Base-by-base conservation (phyloP, 2,329 filamentous ascomycete genomes). In the Aspergillus neotritici region DNA sequence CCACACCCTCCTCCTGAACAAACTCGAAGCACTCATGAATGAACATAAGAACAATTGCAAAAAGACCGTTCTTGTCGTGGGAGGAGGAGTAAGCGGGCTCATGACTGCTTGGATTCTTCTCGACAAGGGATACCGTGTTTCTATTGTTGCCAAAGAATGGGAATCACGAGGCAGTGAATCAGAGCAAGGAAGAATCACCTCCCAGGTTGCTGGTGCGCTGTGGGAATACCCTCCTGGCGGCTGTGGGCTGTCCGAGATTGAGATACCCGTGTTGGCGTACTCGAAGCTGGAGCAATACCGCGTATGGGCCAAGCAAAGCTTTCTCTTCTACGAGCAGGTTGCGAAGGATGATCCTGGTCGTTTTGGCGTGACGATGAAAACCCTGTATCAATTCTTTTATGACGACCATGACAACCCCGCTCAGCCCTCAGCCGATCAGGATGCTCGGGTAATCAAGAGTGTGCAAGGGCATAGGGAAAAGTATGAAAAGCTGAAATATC, bases 321-420 rank as follows among this genome's bases (percentile, higher is more conserved):
- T 39, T 31, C 28, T 31, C 14, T 31, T 39, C 29, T 39, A 39
- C 11, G n/a, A 9, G 14, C 4, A 5, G n/a, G 32, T 32, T 28
- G 37, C 37, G 4, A n/a, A 15, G 10, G 14, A 28, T 12, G 29
- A 4, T 12, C 9, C 10, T 14, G 29, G 29, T 16, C 37, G 11
- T 14, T 39, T 39, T 31, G 37, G 37, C 14, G 28, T 13, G 13
- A 39, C 31, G 37, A 39, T 39, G 28, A 39, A 39, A 30, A 39
- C 25, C 4, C 14, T 39, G 28, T 30, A 31, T 17, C 37, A 39
- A 28, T 39, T 39, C 29, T 39, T 39, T 39, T n/a, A n/a, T n/a
- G n/a, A n/a, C n/a, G n/a, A n/a, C n/a, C n/a, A n/a, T n/a, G n/a
- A n/a, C n/a, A n/a, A n/a, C n/a, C n/a, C n/a, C n/a, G n/a, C n/a